These are phyloP conservation scores for Pythium pyrilobum DNA, from an alignment of 352 stramenopile genomes.

Conservation along the genomic window DNA sequence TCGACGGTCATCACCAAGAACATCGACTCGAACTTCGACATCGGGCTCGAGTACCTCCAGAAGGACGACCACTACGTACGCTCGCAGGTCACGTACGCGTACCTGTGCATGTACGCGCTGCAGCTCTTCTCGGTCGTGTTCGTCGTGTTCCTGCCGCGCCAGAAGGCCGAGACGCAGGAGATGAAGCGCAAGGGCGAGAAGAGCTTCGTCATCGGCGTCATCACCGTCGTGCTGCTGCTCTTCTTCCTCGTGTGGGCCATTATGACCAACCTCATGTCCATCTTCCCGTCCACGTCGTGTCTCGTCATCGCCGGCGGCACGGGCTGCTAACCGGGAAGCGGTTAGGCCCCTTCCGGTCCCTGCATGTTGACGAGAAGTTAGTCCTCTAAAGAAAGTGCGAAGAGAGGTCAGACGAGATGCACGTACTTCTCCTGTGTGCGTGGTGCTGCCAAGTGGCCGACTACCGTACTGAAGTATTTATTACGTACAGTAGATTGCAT, in stretches of 20 bases:
- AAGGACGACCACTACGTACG: slow-evolving; percentile 17
- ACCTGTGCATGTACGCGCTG: slow-evolving; percentile 23
- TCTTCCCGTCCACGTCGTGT: slow-evolving; percentile 27
- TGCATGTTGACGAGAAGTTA: too few relatives aligned
- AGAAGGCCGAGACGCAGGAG: slow-evolving; percentile 26
- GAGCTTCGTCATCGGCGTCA: slow-evolving; percentile 15
- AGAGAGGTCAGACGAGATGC: too few relatives aligned
- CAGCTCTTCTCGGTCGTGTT: slow-evolving; percentile 26
- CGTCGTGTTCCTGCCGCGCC: slow-evolving; percentile 21
- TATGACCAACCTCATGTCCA: slow-evolving; percentile 32
- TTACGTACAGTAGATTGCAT: too few relatives aligned
- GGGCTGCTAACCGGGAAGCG: too few relatives aligned
- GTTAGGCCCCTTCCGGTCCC: too few relatives aligned
- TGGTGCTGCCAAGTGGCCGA: too few relatives aligned
- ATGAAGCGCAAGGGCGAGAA: slow-evolving; percentile 24
- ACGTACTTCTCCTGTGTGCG: too few relatives aligned
- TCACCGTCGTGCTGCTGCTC: slow-evolving; percentile 19
- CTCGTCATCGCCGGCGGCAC: slow-evolving; percentile 24
- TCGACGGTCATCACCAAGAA: slow-evolving; percentile 25
- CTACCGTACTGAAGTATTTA: too few relatives aligned
- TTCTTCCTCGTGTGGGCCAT: slow-evolving; percentile 25
- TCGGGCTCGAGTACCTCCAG: slow-evolving; percentile 15
- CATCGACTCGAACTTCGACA: slow-evolving; percentile 20
- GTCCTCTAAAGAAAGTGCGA: too few relatives aligned
- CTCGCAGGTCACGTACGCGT: slow-evolving; percentile 25